Evolutionary conservation across 2,329 filamentous ascomycete species (phyloP).

Genomic region (Dactylonectria macrodidyma): DNA sequence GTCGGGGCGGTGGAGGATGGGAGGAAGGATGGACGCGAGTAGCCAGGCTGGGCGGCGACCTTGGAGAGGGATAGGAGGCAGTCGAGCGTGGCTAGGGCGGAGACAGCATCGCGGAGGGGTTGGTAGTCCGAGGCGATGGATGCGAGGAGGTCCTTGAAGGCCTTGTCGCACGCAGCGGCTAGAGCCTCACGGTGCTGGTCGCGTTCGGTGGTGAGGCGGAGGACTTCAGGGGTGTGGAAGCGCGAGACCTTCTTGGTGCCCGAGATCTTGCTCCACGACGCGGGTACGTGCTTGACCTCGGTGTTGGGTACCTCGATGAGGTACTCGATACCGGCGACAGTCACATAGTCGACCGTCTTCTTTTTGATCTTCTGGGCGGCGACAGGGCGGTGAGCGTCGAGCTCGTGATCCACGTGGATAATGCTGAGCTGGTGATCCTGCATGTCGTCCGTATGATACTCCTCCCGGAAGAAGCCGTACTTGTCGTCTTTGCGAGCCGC

Average conservation of each 20-base stretch:
- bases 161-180: conserved; percentile 89
- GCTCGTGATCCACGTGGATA: conserved; percentile 89
- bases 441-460: conserved; percentile 90
- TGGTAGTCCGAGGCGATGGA: conserved; percentile 90
- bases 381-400: conserved; percentile 80
- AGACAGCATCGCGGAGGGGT: conserved; percentile 88
- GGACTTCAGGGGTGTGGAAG: conserved; percentile 94
- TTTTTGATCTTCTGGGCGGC: conserved; percentile 82
- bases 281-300: conserved; percentile 88
- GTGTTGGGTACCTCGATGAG: conserved; percentile 91
- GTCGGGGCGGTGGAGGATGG: conserved; percentile 74
- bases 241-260: conserved; percentile 93
- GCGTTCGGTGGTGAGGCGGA: conserved; percentile 85
- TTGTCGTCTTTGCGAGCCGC: conserved; percentile 92
- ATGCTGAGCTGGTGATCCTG: conserved; percentile 92
- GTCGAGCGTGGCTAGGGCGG: conserved; percentile 88
- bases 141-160: conserved; percentile 80
- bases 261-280: conserved; percentile 94
- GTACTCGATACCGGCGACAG: conserved; percentile 92
- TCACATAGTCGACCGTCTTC: conserved; percentile 81
- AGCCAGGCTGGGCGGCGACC: conserved; percentile 89
- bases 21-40: conserved; percentile 81
- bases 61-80: conserved; percentile 89
- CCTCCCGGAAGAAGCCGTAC: conserved; percentile 91
- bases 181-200: conserved; percentile 96